phyloP scores from a whole-genome alignment of 139 green algal genomes.

The Chlorella sp. region DNA sequence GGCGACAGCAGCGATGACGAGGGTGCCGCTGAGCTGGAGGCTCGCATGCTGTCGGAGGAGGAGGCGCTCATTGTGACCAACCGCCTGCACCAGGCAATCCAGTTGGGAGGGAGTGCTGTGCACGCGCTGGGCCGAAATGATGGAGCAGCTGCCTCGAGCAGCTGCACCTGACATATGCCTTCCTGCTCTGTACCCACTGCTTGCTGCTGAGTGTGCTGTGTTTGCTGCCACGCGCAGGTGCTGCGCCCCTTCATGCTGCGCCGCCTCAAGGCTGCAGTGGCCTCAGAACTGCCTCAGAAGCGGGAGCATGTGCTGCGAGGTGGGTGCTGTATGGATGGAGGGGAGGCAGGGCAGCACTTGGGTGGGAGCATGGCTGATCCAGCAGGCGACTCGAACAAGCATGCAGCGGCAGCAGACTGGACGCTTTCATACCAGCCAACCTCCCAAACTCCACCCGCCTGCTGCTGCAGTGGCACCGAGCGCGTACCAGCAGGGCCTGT shows the following conservation, averaged over 20 bases:
- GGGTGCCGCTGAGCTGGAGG: constrained; percentile 12
- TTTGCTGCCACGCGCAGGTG: too few relatives aligned
- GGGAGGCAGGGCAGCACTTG: too few relatives aligned
- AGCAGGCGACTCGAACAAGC: too few relatives aligned
- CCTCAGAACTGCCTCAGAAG: constrained; percentile 69
- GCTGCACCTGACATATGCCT: too few relatives aligned
- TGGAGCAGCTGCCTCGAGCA: too few relatives aligned
- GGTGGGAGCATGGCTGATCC: too few relatives aligned
- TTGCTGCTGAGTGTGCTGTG: too few relatives aligned
- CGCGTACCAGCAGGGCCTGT: constrained; percentile 35
- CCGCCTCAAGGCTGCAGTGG: constrained; percentile 73
- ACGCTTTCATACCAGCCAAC: background rate
- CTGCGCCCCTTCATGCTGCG: constrained; percentile 86
- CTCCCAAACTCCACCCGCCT: background rate
- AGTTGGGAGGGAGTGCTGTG: too few relatives aligned
- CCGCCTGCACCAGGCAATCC: constrained; percentile 78
- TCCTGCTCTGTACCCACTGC: too few relatives aligned
- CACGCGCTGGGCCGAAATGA: too few relatives aligned
- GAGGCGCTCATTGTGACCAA: constrained; percentile 92
- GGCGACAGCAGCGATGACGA: constrained; percentile 35
- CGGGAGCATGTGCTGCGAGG: constrained; percentile 26
- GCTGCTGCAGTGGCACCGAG: constrained; percentile 24
- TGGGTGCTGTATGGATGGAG: background rate
- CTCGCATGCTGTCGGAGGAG: constrained; percentile 79
- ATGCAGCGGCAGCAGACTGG: too few relatives aligned